phyloP scores from a whole-genome alignment of 2,329 filamentous ascomycete genomes.

The Talaromyces pinophilus region DNA sequence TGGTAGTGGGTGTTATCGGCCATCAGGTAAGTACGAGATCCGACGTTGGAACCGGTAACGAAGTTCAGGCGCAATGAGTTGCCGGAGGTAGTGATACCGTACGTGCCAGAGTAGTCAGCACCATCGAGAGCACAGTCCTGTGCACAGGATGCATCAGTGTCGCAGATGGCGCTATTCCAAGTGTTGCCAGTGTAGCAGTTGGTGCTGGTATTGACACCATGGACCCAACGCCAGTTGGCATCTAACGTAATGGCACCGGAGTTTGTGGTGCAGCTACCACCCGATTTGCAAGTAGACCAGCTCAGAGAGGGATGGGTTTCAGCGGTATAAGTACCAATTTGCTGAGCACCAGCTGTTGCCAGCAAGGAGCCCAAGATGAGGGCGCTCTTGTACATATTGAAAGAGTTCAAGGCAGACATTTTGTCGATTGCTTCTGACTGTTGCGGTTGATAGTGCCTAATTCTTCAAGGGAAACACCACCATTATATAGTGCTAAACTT shows the following conservation, averaged over 20 bases:
- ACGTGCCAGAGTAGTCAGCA: conserved; percentile 55
- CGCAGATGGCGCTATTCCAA: conserved; percentile 53
- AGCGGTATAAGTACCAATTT: conserved; percentile 16
- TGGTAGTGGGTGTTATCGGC: conserved; percentile 63
- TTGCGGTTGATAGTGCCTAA: conserved; percentile 7
- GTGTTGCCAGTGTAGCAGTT: conserved; percentile 62
- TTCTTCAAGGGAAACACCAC: neutral
- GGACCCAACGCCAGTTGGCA: conserved; percentile 62
- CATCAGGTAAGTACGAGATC: conserved; percentile 65
- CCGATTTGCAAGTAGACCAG: conserved; percentile 56
- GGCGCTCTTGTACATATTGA: conserved; percentile 20
- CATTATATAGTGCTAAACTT: neutral
- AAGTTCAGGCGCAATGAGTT: conserved; percentile 53
- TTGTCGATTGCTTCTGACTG: conserved; percentile 6
- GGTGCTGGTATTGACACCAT: conserved; percentile 50
- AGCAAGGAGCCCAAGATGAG: conserved; percentile 18
- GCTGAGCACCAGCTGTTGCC: conserved; percentile 20
- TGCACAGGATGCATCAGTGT: conserved; percentile 53
- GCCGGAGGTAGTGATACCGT: conserved; percentile 55
- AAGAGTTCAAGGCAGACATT: conserved; percentile 16
- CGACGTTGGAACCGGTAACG: conserved; percentile 46
- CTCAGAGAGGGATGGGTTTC: conserved; percentile 53
- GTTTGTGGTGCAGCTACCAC: conserved; percentile 56
- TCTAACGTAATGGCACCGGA: conserved; percentile 57
- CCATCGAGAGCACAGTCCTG: conserved; percentile 60